Evolutionary conservation across 352 stramenopile genomes (phyloP).

Genomic region (Phytopythium vexans): DNA sequence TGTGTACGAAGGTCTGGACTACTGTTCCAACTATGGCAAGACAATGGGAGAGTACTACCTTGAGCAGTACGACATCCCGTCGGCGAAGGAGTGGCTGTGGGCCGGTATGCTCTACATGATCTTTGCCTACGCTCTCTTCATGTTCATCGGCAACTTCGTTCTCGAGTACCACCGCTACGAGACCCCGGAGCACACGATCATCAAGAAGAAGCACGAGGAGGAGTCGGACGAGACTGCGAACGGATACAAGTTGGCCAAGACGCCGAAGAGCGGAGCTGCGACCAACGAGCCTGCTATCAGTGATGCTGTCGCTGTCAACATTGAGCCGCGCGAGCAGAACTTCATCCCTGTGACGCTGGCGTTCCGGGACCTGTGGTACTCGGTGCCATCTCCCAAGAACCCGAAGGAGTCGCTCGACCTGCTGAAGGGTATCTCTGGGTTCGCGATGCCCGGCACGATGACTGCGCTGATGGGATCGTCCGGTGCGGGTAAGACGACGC

Average conservation of each 20-base stretch:
- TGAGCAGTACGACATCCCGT: slow-evolving; percentile 24
- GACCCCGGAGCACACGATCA: slow-evolving; percentile 50
- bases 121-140: slow-evolving; percentile 34
- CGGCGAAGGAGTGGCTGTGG: slow-evolving; percentile 25
- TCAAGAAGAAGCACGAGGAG: slow-evolving; percentile 36
- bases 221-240: slow-evolving; percentile 48
- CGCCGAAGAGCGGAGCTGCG: no score
- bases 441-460: no score
- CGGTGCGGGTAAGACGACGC: no score
- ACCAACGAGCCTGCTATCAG: no score
- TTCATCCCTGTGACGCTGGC: slow-evolving; percentile 31
- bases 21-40: slow-evolving; percentile 25
- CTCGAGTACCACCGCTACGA: slow-evolving; percentile 65
- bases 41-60: slow-evolving; percentile 43
- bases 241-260: no score
- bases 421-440: no score
- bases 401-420: no score
- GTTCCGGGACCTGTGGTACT: slow-evolving; percentile 42
- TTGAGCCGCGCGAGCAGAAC: no score
- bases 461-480: no score
- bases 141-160: slow-evolving; percentile 69
- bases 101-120: slow-evolving; percentile 34
- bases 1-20: slow-evolving; percentile 33
- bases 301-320: no score
- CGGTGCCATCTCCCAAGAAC: no score